phyloP scores from a whole-genome alignment of 306 rosid genomes.

The Corylus americana region DNA sequence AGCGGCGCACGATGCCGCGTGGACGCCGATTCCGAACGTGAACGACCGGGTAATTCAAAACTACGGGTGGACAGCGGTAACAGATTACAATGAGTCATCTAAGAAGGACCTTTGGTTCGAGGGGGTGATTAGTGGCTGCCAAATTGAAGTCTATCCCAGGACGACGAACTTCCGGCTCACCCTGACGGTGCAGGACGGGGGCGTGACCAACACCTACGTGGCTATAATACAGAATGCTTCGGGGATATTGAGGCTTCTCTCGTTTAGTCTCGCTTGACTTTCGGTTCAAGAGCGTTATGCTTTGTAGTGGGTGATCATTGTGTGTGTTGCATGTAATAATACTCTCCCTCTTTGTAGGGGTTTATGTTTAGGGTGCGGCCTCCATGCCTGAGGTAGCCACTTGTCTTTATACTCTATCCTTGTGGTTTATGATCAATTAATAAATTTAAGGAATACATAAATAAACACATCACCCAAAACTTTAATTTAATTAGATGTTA shows the following conservation, averaged over 20 bases:
- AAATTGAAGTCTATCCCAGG: slow-evolving; percentile 49
- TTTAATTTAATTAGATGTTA: no score
- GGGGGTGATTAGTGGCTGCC: slow-evolving; percentile 31
- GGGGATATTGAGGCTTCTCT: slow-evolving; percentile 36
- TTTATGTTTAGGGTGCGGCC: no score
- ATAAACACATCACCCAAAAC: no score
- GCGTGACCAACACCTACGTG: slow-evolving; percentile 20
- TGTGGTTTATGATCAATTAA: no score
- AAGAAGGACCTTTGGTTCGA: slow-evolving; percentile 24
- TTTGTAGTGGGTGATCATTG: neutral
- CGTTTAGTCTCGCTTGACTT: slow-evolving; percentile 18
- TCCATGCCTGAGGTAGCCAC: no score
- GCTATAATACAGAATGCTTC: slow-evolving; percentile 37
- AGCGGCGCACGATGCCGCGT: slow-evolving; percentile 28
- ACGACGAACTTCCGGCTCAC: slow-evolving; percentile 41
- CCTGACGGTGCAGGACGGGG: slow-evolving; percentile 23
- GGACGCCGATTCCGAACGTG: slow-evolving; percentile 40
- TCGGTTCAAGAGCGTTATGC: no score
- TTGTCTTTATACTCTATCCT: no score
- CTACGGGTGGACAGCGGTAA: slow-evolving; percentile 52
- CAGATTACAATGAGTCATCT: slow-evolving; percentile 40
- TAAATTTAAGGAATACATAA: no score
- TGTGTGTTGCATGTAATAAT: neutral
- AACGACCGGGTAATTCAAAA: slow-evolving; percentile 40
- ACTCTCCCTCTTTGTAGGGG: no score